These are phyloP conservation scores for Leishmania guyanensis DNA, from an alignment of 208 protist species.

Conservation along the genomic window DNA sequence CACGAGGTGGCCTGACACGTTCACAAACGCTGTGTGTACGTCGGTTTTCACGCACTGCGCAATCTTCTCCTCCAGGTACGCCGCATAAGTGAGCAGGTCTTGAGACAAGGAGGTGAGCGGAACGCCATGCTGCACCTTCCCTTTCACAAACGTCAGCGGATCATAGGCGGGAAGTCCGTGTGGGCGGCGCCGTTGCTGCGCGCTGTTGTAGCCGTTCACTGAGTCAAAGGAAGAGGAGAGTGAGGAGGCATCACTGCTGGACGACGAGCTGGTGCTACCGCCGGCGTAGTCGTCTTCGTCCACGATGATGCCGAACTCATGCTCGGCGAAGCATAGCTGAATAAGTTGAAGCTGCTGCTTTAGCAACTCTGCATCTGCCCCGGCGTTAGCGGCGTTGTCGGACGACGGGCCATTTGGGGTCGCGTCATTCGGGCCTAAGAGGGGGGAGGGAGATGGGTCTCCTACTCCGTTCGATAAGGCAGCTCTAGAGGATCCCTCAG, in stretches of 20 bases:
- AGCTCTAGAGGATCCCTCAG: neutral
- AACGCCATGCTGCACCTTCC: slow-evolving; percentile 76
- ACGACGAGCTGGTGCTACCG: slow-evolving; percentile 5
- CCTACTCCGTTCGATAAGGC: neutral
- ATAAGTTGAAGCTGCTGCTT: slow-evolving; percentile 78
- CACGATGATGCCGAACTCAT: slow-evolving; percentile 81
- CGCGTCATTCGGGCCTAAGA: neutral
- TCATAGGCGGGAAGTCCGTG: slow-evolving; percentile 45
- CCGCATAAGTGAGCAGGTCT: slow-evolving; percentile 69
- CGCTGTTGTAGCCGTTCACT: neutral
- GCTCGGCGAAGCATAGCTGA: slow-evolving; percentile 85
- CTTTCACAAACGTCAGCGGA: slow-evolving; percentile 61
- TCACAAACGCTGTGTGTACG: slow-evolving; percentile 77
- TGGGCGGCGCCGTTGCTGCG: neutral
- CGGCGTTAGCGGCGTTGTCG: neutral
- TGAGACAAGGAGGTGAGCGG: slow-evolving; percentile 58
- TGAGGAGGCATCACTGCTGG: slow-evolving; percentile 9
- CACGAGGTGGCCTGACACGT: slow-evolving; percentile 68
- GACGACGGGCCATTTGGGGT: neutral
- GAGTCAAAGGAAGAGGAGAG: neutral
- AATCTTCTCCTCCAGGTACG: slow-evolving; percentile 63
- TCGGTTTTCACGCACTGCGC: slow-evolving; percentile 76
- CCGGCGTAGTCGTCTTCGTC: slow-evolving; percentile 24
- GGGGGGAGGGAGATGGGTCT: neutral
- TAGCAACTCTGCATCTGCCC: slow-evolving; percentile 27